Evolutionary conservation across 1,284 basidiomycete species (phyloP), one percentile per base, ranked within the genome.

Genomic region (Ganoderma sinense): DNA sequence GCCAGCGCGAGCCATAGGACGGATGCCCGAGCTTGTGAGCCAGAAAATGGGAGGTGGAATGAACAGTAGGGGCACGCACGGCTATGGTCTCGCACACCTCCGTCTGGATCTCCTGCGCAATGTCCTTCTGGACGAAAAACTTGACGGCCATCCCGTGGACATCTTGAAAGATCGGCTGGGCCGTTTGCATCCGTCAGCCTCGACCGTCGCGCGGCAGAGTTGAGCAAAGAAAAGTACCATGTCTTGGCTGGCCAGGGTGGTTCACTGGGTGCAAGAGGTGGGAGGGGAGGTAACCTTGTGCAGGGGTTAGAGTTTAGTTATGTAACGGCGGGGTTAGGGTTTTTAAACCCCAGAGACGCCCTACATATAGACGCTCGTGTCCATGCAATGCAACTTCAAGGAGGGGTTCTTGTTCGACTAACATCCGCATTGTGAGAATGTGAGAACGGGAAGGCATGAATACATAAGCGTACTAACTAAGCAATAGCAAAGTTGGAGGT

Each of bases 81-180:
- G 88, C 87, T 65, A 94, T 91, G 26, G 86, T 89, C 76, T 92
- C 89, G 75, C 87, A 89, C 39, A 94, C 78, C 68, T 91, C 88
- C 5, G 86, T 86, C 74, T 92, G 89, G n/a, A 87, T 82, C 71
- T 90, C 87, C 68, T 89, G 84, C 2, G 87, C 81, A n/a, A 94
- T 84, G 77, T 94, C 92, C 75, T 91, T 92, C 76, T 93, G 91
- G 43, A 94, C 87, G 79, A 94, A 94, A 78, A 94, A 94, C 77
- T 94, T 94, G 83, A 93, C 80, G 4, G 91, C 85, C 62, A 90
- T 78, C 53, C 89, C 88, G 75, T 84, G 87, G 68, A 77, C 80
- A 75, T 91, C 91, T 78, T 91, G 89, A 69, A 94, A 93, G 71
- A 93, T 89, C 63, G 88, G 88, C 86, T 87, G 65, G 39, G 62